Evolutionary conservation across 768 basidiomycete species (phyloP).

Genomic region (Phallus indusiatus): DNA sequence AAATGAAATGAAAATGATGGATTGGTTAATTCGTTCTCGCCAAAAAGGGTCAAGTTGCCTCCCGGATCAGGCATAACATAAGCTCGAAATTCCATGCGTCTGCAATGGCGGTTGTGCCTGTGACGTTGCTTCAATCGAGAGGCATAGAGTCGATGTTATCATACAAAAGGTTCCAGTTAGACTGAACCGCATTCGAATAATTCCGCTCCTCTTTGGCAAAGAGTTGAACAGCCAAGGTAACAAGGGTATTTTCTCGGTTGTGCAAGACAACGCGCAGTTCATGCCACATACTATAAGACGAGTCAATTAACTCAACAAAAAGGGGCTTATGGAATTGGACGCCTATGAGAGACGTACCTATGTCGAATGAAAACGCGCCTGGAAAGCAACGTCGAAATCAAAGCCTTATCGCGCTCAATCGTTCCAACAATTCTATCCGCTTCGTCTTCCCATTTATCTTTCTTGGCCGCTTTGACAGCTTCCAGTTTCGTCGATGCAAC

Average conservation of each 20-base stretch:
- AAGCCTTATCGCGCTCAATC: slow-evolving; percentile 81
- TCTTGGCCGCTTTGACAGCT: slow-evolving; percentile 54
- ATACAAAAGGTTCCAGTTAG: slow-evolving; percentile 67
- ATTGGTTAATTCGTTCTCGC: too few relatives aligned
- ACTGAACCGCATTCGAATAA: slow-evolving; percentile 50
- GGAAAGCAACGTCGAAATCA: slow-evolving; percentile 63
- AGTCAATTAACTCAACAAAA: slow-evolving; percentile 6
- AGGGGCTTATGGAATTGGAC: background rate
- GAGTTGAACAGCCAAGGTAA: slow-evolving; percentile 61
- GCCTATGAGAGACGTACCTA: slow-evolving; percentile 40
- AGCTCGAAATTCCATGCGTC: too few relatives aligned
- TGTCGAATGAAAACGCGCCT: slow-evolving; percentile 82
- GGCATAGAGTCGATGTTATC: slow-evolving; percentile 78
- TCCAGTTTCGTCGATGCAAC: slow-evolving; percentile 68
- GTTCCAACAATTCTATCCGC: slow-evolving; percentile 60
- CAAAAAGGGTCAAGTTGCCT: too few relatives aligned
- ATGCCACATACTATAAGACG: slow-evolving; percentile 72
- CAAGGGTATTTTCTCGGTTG: slow-evolving; percentile 76
- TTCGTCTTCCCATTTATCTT: slow-evolving; percentile 81
- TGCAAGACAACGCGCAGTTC: slow-evolving; percentile 89
- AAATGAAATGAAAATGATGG: too few relatives aligned
- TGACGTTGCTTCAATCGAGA: slow-evolving; percentile 44
- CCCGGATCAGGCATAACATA: too few relatives aligned
- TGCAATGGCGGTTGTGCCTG: too few relatives aligned
- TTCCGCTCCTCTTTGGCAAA: slow-evolving; percentile 69